phyloP scores from a whole-genome alignment of 306 rosid genomes.

The Trifolium pratense region DNA sequence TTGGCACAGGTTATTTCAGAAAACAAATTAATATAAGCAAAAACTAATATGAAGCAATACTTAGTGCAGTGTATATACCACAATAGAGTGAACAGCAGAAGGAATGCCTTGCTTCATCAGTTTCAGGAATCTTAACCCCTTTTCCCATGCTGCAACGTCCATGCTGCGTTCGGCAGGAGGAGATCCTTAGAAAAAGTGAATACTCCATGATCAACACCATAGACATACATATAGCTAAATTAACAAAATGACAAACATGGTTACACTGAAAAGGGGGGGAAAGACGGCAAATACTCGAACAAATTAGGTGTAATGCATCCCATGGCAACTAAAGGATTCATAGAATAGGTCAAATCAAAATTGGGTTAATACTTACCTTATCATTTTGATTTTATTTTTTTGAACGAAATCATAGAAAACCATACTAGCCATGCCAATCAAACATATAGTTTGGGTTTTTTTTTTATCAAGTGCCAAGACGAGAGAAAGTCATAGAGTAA shows the following conservation, averaged over 20 bases:
- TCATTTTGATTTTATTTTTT: background rate
- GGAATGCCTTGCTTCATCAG: constrained; percentile 69
- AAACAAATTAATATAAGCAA: constrained; percentile 3
- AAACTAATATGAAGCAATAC: constrained; percentile 7
- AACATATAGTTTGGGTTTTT: background rate
- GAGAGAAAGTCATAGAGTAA: constrained; percentile 31
- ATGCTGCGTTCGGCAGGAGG: constrained; percentile 99
- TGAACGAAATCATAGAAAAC: background rate
- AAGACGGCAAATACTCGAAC: constrained; percentile 9
- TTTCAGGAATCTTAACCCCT: constrained; percentile 74
- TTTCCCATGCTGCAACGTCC: constrained; percentile 92
- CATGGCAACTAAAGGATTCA: constrained; percentile 4
- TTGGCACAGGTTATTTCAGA: constrained; percentile 19
- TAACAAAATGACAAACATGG: constrained; percentile 35
- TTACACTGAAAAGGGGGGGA: constrained; percentile 4
- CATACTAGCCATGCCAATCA: constrained; percentile 12
- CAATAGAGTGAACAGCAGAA: constrained; percentile 92
- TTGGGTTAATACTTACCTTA: background rate
- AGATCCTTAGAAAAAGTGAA: constrained; percentile 98
- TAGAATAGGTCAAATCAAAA: constrained; percentile 31
- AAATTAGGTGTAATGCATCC: constrained; percentile 25
- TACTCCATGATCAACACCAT: constrained; percentile 92
- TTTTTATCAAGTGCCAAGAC: constrained; percentile 16
- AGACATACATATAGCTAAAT: constrained; percentile 47
- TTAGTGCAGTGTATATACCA: constrained; percentile 62